Percentiles rank a stretch among this genome's conserved stretches.
phyloP scores from a whole-genome alignment of 164 flowering plant genomes.

The Kalanchoe fedtschenkoi region DNA sequence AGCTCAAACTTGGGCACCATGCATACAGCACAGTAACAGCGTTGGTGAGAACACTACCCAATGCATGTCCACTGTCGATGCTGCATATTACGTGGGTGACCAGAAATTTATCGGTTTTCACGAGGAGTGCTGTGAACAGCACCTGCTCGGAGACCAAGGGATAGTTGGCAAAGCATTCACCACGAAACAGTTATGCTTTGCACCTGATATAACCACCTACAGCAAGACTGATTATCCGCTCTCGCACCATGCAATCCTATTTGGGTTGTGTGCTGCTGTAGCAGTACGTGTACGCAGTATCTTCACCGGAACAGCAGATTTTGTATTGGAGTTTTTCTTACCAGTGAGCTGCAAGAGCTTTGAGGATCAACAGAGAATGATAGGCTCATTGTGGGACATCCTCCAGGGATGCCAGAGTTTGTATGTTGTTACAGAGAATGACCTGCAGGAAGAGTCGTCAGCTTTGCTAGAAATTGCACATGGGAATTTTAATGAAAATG shows the following conservation, averaged over 20 bases:
- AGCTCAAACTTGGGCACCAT: constrained; percentile 79
- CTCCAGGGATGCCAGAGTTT: constrained; percentile 40
- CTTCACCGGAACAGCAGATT: constrained; percentile 6
- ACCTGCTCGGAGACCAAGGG: constrained; percentile 62
- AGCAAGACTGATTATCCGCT: constrained; percentile 12
- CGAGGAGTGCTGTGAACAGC: constrained; percentile 78
- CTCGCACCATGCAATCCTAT: constrained; percentile 10
- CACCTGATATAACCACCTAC: constrained; percentile 10
- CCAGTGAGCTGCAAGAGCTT: constrained; percentile 7
- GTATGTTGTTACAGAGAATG: constrained; percentile 32
- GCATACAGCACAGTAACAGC: constrained; percentile 36
- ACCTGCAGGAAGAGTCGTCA: constrained; percentile 19
- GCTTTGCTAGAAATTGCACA: constrained; percentile 10
- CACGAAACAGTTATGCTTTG: constrained; percentile 20
- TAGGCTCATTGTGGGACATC: constrained; percentile 36
- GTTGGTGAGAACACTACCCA: not conserved
- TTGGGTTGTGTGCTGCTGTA: constrained; percentile 9
- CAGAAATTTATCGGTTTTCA: constrained; percentile 32
- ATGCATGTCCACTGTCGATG: not conserved
- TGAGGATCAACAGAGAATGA: constrained; percentile 16
- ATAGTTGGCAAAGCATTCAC: constrained; percentile 62
- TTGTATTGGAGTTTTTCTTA: constrained; percentile 10
- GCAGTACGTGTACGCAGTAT: constrained; percentile 11
- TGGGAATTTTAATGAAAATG: constrained; percentile 3
- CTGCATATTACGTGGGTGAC: constrained; percentile 20